A percentile compares a stretch with the other conserved stretches of the same genome.
These are phyloP conservation scores for Epichloe scottii DNA, from an alignment of 2,329 filamentous ascomycete genomes.

Conservation along the genomic window DNA sequence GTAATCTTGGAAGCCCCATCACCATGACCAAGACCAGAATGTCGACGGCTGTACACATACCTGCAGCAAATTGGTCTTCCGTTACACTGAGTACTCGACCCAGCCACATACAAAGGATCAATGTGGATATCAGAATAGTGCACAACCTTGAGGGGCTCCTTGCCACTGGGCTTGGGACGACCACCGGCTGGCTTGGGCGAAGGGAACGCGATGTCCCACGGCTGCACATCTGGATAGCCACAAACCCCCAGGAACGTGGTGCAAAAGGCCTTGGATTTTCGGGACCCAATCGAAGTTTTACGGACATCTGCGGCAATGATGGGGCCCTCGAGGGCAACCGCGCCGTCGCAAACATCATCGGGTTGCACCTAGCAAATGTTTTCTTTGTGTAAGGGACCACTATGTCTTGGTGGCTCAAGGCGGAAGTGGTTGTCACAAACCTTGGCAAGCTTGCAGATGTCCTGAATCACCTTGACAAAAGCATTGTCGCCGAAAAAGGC, in stretches of 20 bases:
- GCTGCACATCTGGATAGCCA: constrained; percentile 30
- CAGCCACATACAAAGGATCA: constrained; percentile 40
- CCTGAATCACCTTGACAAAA: constrained; percentile 22
- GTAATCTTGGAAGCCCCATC: neutral
- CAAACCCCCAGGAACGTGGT: constrained; percentile 42
- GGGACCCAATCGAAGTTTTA: constrained; percentile 33
- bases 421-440: constrained; percentile 9
- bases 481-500: constrained; percentile 28
- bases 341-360: constrained; percentile 41
- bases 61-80: constrained; percentile 47
- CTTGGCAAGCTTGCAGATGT: constrained; percentile 21
- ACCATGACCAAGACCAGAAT: too few species aligned
- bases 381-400: neutral
- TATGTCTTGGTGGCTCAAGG: neutral
- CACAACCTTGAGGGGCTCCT: constrained; percentile 38
- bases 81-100: constrained; percentile 40
- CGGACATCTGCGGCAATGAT: constrained; percentile 37
- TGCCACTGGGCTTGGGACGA: constrained; percentile 29
- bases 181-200: constrained; percentile 23
- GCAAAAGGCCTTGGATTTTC: constrained; percentile 38
- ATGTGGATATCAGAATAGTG: constrained; percentile 50
- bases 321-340: constrained; percentile 38
- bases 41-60: constrained; percentile 11
- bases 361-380: constrained; percentile 30
- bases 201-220: constrained; percentile 31